A percentile compares a stretch with the other conserved stretches of the same genome.
phyloP scores from a whole-genome alignment of 352 stramenopile genomes.

The Pythium dissotocum region DNA sequence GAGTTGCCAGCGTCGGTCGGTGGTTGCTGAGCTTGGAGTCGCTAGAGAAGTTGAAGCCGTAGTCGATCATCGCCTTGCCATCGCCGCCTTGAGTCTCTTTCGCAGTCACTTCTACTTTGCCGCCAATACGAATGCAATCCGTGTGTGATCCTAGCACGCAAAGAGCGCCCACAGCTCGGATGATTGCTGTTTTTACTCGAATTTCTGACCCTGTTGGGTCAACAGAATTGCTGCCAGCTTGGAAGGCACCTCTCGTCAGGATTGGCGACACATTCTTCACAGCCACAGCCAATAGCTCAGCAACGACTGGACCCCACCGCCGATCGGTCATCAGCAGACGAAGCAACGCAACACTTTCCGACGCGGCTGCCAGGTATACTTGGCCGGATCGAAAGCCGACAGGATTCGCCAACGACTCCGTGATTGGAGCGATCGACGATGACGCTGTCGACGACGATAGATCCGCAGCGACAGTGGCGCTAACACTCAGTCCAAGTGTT shows the following conservation, averaged over 20 bases:
- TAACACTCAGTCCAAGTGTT: conserved; percentile 51
- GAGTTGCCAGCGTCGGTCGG: conserved; percentile 57
- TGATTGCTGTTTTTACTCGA: conserved; percentile 66
- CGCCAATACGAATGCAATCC: conserved; percentile 81
- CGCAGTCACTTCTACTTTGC: conserved; percentile 66
- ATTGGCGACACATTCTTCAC: conserved; percentile 79
- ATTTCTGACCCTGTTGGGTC: conserved; percentile 47
- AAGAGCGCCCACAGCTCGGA: conserved; percentile 76
- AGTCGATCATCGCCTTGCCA: conserved; percentile 38
- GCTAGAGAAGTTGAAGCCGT: conserved; percentile 51
- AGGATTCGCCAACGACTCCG: conserved; percentile 79
- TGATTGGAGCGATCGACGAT: conserved; percentile 33
- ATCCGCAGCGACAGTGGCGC: conserved; percentile 19
- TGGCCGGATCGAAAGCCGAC: conserved; percentile 81
- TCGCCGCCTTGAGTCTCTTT: conserved; percentile 36
- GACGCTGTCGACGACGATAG: conserved; percentile 1
- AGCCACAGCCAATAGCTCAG: conserved; percentile 63
- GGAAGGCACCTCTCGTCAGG: conserved; percentile 27
- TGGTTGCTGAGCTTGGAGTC: conserved; percentile 16
- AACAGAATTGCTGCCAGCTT: neutral
- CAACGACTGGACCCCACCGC: conserved; percentile 59
- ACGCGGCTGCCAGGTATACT: conserved; percentile 74
- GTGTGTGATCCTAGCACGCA: conserved; percentile 85
- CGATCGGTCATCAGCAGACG: conserved; percentile 68
- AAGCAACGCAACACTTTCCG: conserved; percentile 81